Base-by-base conservation (phyloP, 2,329 filamentous ascomycete genomes). In the Cladophialophora exuberans region DNA sequence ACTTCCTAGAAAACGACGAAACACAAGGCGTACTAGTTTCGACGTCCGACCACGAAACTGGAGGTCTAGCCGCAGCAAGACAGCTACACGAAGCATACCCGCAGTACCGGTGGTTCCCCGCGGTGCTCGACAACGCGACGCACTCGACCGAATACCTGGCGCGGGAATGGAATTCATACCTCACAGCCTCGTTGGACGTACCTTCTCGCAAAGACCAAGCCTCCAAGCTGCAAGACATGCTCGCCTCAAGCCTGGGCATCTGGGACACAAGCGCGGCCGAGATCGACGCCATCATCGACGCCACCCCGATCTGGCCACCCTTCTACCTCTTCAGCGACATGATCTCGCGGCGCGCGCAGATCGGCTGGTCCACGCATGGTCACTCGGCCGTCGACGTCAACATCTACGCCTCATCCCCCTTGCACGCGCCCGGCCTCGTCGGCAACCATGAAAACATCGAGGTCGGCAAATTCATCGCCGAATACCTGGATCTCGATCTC, bases 371-470 rank as follows among this genome's bases (percentile, higher is more conserved):
- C 61, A 96, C 92, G 0, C 93, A 97, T 70, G 94, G 94, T 23
- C 94, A 99, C 74, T 88, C 87, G 17, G 94, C 87, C 47, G 91
- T 94, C 6, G 94, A 99, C 69, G 94, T 99, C 44, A 99, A 99
- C 72, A 90, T 99, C 63, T 99, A 97, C 74, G 87, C 89, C 48
- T 92, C 88, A 0, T 85, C 89, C 3, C 79, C 83, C 0, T 79
- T 82, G 31, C 74, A 77, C 25, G 83, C 86, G 0, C 79, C 82
- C 38, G 77, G 80, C 11, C 78, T 96, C 5, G 76, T 83, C 2
- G 93, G 93, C 6, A 97, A 97, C 70, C 86, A 95, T 51, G 94
- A 99, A 77, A 99, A 99, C 69, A 97, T 87, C 0, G 91, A 97
- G 22, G 81, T 99, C 1, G 94, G 94, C 28, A 77, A 82, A 39